phyloP scores from a whole-genome alignment of 1,284 basidiomycete genomes.

The Mycena sp. region DNA sequence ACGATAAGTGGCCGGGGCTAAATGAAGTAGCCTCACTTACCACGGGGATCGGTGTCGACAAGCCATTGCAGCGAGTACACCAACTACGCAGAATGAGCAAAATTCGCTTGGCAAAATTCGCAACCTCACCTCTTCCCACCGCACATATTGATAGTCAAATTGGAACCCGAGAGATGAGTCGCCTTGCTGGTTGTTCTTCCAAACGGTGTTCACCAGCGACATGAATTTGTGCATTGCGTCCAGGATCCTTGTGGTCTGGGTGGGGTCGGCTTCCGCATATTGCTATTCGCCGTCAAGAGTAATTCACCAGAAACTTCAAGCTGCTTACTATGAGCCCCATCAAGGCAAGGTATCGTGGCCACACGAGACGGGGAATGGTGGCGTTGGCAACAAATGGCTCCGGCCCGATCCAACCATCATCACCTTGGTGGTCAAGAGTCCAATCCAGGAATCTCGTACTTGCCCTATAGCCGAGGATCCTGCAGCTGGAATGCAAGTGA shows the following conservation, averaged over 20 bases:
- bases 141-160: constrained; percentile 50
- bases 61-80: constrained; percentile 50
- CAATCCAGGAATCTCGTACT: constrained; percentile 49
- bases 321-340: constrained; percentile 46
- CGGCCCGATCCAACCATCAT: constrained; percentile 52
- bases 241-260: constrained; percentile 45
- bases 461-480: constrained; percentile 46
- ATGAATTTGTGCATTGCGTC: constrained; percentile 48
- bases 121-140: constrained; percentile 48
- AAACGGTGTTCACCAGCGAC: constrained; percentile 44
- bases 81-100: constrained; percentile 35
- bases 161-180: constrained; percentile 47
- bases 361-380: constrained; percentile 46
- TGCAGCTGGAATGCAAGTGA: constrained; percentile 50
- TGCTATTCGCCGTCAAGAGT: constrained; percentile 36
- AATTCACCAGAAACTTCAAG: neutral
- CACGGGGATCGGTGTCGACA: constrained; percentile 48
- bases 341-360: constrained; percentile 51
- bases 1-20: neutral
- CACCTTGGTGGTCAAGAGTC: constrained; percentile 45
- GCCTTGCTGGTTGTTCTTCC: constrained; percentile 46
- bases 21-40: constrained; percentile 29
- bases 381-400: constrained; percentile 46
- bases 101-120: neutral
- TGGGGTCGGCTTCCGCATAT: constrained; percentile 52